Percentiles rank a stretch among this genome's conserved stretches.
These are phyloP conservation scores for Penicillium simplicissimum DNA, from an alignment of 495 filamentous ascomycete genomes.

Conservation along the genomic window DNA sequence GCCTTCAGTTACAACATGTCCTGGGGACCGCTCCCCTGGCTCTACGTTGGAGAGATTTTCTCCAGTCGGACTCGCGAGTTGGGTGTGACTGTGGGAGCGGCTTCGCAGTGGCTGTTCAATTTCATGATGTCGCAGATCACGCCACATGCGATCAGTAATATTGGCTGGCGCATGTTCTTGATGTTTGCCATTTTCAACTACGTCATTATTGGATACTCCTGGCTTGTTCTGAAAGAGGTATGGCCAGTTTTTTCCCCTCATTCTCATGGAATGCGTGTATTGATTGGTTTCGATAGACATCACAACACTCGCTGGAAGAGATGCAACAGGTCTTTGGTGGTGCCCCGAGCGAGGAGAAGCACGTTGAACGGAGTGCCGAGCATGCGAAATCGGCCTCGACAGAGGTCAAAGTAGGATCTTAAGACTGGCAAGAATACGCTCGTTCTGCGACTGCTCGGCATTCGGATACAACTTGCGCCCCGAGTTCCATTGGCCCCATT, in stretches of 20 bases:
- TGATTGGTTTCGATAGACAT: constrained; percentile 22
- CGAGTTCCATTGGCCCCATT: background rate
- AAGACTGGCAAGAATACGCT: background rate
- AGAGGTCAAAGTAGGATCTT: background rate
- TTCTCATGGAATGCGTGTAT: background rate
- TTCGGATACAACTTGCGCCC: background rate
- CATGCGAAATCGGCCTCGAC: background rate
- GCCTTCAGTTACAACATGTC: constrained; percentile 49
- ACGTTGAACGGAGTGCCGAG: constrained; percentile 13
- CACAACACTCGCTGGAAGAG: constrained; percentile 38
- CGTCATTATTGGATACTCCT: constrained; percentile 46
- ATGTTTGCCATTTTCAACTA: constrained; percentile 59
- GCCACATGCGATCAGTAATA: constrained; percentile 51
- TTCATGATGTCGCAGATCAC: constrained; percentile 56
- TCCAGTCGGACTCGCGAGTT: constrained; percentile 51
- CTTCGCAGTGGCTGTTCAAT: constrained; percentile 59
- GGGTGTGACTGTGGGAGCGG: constrained; percentile 46
- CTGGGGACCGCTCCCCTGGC: constrained; percentile 37
- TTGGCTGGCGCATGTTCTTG: constrained; percentile 54
- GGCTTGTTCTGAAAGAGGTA: constrained; percentile 50
- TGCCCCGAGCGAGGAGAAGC: constrained; percentile 11
- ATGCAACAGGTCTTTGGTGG: constrained; percentile 41
- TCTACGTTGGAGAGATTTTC: constrained; percentile 55
- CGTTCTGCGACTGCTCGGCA: background rate
- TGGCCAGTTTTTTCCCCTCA: constrained; percentile 8